Conservation (phyloP, 371 early-diverging fungal species). For the Mucor sp. region DNA sequence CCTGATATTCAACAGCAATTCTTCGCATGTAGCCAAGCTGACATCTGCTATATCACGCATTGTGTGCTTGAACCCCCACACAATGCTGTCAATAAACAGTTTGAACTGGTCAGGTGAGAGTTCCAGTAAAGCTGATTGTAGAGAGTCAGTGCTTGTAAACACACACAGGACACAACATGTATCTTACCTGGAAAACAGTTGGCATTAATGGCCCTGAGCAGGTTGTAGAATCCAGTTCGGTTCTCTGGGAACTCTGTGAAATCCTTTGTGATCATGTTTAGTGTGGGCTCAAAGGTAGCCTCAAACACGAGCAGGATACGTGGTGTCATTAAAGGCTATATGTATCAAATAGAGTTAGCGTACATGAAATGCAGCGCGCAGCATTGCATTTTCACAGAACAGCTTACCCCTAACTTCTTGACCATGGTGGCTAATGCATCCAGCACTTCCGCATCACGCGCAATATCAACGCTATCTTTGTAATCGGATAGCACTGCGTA, state of each 20-base stretch:
- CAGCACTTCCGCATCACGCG: constrained; percentile 94
- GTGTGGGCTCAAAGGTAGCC: constrained; percentile 93
- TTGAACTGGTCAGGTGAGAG: constrained; percentile 86
- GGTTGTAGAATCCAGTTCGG: constrained; percentile 90
- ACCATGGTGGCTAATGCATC: constrained; percentile 86
- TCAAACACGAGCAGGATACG: constrained; percentile 85
- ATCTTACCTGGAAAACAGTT: constrained; percentile 79
- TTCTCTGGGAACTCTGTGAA: constrained; percentile 97
- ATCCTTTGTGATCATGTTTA: constrained; percentile 98
- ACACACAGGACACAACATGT: background rate
- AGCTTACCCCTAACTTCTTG: constrained; percentile 70
- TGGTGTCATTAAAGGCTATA: constrained; percentile 73
- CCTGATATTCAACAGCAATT: constrained; percentile 79
- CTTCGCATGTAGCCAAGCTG: constrained; percentile 82
- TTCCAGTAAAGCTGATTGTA: constrained; percentile 59
- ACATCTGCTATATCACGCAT: constrained; percentile 96
- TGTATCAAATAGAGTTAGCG: background rate
- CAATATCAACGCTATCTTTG: constrained; percentile 77
- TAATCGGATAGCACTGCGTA: constrained; percentile 94
- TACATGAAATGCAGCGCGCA: background rate
- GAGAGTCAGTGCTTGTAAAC: background rate
- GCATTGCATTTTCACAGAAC: background rate
- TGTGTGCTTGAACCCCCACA: constrained; percentile 99
- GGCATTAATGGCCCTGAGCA: constrained; percentile 83
- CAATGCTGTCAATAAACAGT: constrained; percentile 87